Base-by-base conservation (phyloP, 116 monocot genomes). In the Cymodocea nodosa region DNA sequence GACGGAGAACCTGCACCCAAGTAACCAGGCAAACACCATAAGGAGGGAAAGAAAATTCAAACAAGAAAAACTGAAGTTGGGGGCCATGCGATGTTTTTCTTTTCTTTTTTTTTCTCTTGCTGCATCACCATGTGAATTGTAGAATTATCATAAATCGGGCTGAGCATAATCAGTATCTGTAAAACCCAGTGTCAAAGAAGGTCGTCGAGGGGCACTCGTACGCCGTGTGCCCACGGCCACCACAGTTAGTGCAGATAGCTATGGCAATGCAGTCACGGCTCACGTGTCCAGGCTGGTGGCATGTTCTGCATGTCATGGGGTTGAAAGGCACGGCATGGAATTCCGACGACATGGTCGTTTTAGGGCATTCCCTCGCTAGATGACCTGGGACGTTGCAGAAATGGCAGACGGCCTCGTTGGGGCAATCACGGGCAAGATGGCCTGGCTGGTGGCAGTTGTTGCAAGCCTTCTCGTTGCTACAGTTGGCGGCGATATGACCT, bases 361-460 rank as follows among this genome's bases (percentile, higher is more conserved):
- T 89, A 15, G 80, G 82, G 52, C 85, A 89, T 24, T 68, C 68
- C 53, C 85, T 73, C 0, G 82, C 85, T 4, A 89, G 75, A 70
- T 89, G 89, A 16, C 89, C 89, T 22, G 89, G 76, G 14, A 85
- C 76, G 19, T 83, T 85, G 72, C 89, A 89, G 2, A 85, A 48
- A 35, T 89, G 82, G 82, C 89, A 89, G 9, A 85, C 76, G 2
- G 89, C 85, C 0, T 89, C 82, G 4, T 85, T 85, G 13, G 64
- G 70, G 75, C 89, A 89, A 6, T 89, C 85, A n/a, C 82, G 70
- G 51, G 89, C 89, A 7, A 85, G 80, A 73, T 90, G 89, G 3
- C 85, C 89, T 0, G 85, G 72, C 52, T 76, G 77, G 63, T 68
- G 63, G 71, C 85, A 89, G 59, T 89, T 85, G 69, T 89, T 89